A percentile compares a stretch with the other conserved stretches of the same genome.
Conservation (phyloP, 192 early-diverging fungal species). For the Coemansia sp. region DNA sequence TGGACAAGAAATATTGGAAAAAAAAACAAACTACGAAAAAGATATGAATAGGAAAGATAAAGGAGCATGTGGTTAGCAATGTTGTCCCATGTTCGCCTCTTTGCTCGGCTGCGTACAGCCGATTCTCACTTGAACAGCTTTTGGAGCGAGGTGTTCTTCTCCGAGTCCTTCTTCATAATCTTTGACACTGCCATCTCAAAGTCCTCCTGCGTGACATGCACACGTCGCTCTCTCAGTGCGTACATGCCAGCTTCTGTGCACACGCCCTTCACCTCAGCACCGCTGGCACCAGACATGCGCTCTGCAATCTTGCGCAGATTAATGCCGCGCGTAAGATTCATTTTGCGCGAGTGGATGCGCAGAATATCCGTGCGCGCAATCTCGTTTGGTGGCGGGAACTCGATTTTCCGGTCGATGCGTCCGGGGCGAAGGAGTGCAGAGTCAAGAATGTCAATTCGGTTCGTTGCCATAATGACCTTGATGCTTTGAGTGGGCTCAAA, state of each 20-base stretch:
- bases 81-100: too few relatives aligned
- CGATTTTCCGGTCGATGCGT: constrained; percentile 89
- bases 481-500: constrained; percentile 91
- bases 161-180: constrained; percentile 98
- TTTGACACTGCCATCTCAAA: constrained; percentile 99
- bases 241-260: constrained; percentile 92
- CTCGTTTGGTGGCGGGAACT: constrained; percentile 88
- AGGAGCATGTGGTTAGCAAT: neutral
- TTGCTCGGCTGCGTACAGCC: neutral
- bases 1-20: neutral
- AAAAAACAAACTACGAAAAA: neutral
- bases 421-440: constrained; percentile 84
- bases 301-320: constrained; percentile 88
- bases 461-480: constrained; percentile 92
- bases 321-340: constrained; percentile 89
- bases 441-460: constrained; percentile 89
- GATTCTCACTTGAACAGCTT: constrained; percentile 93
- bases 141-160: constrained; percentile 93
- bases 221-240: constrained; percentile 89
- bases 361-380: constrained; percentile 82
- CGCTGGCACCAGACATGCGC: constrained; percentile 81
- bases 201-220: constrained; percentile 99
- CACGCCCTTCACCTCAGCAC: constrained; percentile 86
- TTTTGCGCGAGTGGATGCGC: constrained; percentile 88
- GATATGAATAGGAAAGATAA: neutral